Conservation (phyloP, 2,329 filamentous ascomycete species). For the Neospermospora avenae region DNA sequence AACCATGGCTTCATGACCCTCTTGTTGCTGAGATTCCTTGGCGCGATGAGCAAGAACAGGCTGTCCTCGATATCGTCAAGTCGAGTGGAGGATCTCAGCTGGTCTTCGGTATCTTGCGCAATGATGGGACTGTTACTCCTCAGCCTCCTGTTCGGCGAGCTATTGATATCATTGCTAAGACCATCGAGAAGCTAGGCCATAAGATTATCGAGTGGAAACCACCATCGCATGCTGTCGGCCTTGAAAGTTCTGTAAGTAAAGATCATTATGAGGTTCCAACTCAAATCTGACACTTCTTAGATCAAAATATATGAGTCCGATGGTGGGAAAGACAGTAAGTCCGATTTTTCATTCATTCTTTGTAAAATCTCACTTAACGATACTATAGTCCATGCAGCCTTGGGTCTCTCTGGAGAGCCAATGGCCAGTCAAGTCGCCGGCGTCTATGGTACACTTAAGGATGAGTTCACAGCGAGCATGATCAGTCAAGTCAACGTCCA, state of each 20-base stretch:
- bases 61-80: conserved; percentile 39
- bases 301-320: conserved; percentile 43
- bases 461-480: conserved; percentile 31
- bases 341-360: background rate
- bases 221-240: conserved; percentile 43
- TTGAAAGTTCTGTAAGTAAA: conserved; percentile 40
- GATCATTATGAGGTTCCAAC: background rate
- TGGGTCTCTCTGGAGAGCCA: conserved; percentile 54
- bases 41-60: conserved; percentile 44
- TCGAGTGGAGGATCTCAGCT: conserved; percentile 39
- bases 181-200: conserved; percentile 51
- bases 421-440: conserved; percentile 29
- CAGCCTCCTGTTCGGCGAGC: conserved; percentile 58
- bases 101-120: conserved; percentile 51
- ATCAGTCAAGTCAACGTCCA: conserved; percentile 43
- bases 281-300: background rate
- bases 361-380: background rate
- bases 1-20: conserved; percentile 67
- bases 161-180: conserved; percentile 47
- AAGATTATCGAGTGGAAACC: conserved; percentile 58
- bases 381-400: conserved; percentile 41
- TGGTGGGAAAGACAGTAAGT: conserved; percentile 44
- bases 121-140: conserved; percentile 48
- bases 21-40: conserved; percentile 64
- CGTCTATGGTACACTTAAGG: conserved; percentile 33